A percentile compares a stretch with the other conserved stretches of the same genome.
phyloP scores from a whole-genome alignment of 2,329 filamentous ascomycete species.

The Fusarium beomiforme region DNA sequence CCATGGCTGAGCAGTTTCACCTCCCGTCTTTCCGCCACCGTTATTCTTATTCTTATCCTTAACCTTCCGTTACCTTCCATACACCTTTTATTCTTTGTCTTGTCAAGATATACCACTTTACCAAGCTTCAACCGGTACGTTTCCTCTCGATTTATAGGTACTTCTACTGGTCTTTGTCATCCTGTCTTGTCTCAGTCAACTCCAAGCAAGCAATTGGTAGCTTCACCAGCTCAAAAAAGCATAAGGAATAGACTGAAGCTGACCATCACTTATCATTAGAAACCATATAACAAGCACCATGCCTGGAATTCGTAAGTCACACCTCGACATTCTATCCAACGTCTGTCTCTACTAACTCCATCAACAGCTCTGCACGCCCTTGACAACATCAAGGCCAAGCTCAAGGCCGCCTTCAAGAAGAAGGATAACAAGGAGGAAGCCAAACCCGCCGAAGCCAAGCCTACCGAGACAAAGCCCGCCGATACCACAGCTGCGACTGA shows the following conservation, averaged over 20 bases:
- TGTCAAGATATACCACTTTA: not conserved
- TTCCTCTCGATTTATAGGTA: not conserved
- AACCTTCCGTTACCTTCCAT: constrained; percentile 1
- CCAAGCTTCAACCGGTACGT: constrained; percentile 19
- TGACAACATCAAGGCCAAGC: constrained; percentile 65
- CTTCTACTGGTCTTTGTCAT: not conserved
- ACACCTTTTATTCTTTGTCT: not conserved
- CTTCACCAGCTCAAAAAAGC: not conserved
- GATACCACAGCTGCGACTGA: constrained; percentile 41
- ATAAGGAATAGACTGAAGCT: constrained; percentile 15
- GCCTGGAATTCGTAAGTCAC: constrained; percentile 63
- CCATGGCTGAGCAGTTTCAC: constrained; percentile 30
- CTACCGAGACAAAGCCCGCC: constrained; percentile 32
- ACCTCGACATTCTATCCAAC: not conserved
- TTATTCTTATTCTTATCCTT: constrained; percentile 15
- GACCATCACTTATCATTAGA: constrained; percentile 16
- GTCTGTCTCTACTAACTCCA: not conserved
- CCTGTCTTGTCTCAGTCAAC: not conserved
- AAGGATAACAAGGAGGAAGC: constrained; percentile 51
- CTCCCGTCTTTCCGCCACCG: constrained; percentile 5
- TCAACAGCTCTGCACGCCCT: constrained; percentile 60
- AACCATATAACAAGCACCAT: constrained; percentile 49
- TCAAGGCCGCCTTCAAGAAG: constrained; percentile 64
- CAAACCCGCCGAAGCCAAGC: constrained; percentile 36
- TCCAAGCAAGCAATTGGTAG: not conserved